Evolutionary conservation across 1,284 basidiomycete genomes (phyloP), one percentile per base, ranked within the genome.

Genomic region (Amylostereum areolatum): DNA sequence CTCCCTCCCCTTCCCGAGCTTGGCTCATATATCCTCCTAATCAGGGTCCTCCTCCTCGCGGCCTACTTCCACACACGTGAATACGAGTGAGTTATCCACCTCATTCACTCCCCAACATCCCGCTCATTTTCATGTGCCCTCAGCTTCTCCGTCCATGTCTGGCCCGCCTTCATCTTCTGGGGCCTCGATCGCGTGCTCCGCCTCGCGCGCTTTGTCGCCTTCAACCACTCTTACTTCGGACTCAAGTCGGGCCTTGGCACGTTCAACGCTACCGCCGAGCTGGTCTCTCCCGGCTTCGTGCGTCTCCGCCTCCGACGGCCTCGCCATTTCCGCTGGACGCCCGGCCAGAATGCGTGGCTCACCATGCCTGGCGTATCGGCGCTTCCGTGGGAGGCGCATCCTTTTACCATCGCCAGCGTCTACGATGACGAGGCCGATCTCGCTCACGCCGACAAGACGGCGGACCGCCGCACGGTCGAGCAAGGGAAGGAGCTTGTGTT

Each of bases 141-240:
- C 12, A 56, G 60, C 2, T 57, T 57, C 34, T 65, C 59, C 46
- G 62, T 65, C 51, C 76, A 74, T 54, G 57, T 78, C 29, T 80
- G 78, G 77, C 80, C 82, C 3, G 70, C 73, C 1, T 72, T 84
- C 63, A 64, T 83, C 55, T 61, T 86, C 32, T 89, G 84, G 84
- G 81, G 68, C 0, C 60, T 84, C 43, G 85, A 88, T 60, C 76
- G 84, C 28, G 49, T 75, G 35, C 56, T 83, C 48, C 77, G 83
- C 10, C 25, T 73, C 12, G 51, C 70, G 8, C 77, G 81, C 12
- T 61, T 85, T 5, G 54, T 79, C 43, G 52, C 73, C 33, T 71
- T 73, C 65, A 86, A 85, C 64, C 66, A 72, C 55, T 67, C 62
- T 28, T 72, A 67, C 61, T 69, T 70, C 52, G 65, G 57, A 37